Base-by-base conservation (phyloP, 441 rosid species). In the Populus hybrid region DNA sequence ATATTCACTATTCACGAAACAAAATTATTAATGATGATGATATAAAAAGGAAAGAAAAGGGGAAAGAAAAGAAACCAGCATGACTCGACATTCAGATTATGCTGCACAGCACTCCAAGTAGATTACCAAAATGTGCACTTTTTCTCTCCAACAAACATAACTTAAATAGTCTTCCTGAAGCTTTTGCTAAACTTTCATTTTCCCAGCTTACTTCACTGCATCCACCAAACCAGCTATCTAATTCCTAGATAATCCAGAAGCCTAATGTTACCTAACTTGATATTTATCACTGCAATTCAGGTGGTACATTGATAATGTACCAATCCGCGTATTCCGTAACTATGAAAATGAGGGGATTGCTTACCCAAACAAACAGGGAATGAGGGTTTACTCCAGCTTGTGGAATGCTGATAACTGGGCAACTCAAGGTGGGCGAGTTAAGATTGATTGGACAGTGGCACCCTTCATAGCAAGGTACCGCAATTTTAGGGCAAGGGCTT, bases 361-460 rank as follows among this genome's bases (percentile, higher is more conserved):
- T 10, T 92, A 78, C 81, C 94, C 93, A 0, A 88, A 86, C 80
- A 89, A 80, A 67, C 91, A 87, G 23, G 78, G 88, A 3, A 87
- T 89, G 93, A 86, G 84, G 74, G 80, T 83, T 2, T 87, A 89
- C 85, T 86, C 93, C 6, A 92, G 90, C 76, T 84, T 90, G 1
- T 92, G 93, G 95, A 86, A 92, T 71, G 95, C 90, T 20, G 93
- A 90, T 73, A 85, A 86, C 65, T 85, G 91, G 93, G 91, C 94
- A 10, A 90, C 92, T 5, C 85, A 83, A 76, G 93, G 95, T 0
- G 94, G 95, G 8, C 74, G 46, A 2, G 82, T 84, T 24, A 90
- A 90, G 84, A 89, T 81, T 11, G 91, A 90, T 54, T 88, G 92
- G 90, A 80, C 32, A 21, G 78, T 75, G n/a, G 87, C 91, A 34